Evolutionary conservation across 176 grass and related monocot genomes (phyloP).

Genomic region (Dendrocalamus sinicus): DNA sequence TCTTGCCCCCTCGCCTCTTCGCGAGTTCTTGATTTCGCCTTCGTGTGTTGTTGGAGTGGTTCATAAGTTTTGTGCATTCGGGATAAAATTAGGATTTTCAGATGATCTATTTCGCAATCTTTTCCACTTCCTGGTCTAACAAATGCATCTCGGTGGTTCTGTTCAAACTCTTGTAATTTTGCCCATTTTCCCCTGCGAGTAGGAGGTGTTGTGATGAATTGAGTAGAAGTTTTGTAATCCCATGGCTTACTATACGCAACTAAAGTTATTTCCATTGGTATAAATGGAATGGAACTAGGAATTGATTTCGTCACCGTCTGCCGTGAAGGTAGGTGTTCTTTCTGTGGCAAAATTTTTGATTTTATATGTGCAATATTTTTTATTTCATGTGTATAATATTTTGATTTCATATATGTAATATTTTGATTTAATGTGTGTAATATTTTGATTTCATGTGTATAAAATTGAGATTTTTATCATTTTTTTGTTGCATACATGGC

Average conservation of each 20-base stretch:
- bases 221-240: background rate
- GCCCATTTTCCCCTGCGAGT: background rate
- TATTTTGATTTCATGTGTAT: too few relatives aligned
- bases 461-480: too few relatives aligned
- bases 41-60: background rate
- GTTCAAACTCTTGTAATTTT: too few relatives aligned
- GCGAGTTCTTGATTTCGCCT: background rate
- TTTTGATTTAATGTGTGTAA: too few relatives aligned
- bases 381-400: too few relatives aligned
- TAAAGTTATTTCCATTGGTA: background rate
- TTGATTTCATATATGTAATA: too few relatives aligned
- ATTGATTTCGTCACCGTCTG: background rate
- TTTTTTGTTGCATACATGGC: too few relatives aligned
- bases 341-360: too few relatives aligned
- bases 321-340: background rate
- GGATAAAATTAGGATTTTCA: background rate
- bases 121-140: too few relatives aligned
- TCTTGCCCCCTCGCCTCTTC: background rate
- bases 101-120: background rate
- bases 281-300: background rate
- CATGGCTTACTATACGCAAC: background rate
- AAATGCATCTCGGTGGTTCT: too few relatives aligned
- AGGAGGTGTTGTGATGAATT: background rate
- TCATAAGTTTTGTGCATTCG: background rate
- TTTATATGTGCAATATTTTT: too few relatives aligned